These are phyloP conservation scores for Phlebiopsis flavidoalba DNA, from an alignment of 768 basidiomycete species.

Conservation along the genomic window DNA sequence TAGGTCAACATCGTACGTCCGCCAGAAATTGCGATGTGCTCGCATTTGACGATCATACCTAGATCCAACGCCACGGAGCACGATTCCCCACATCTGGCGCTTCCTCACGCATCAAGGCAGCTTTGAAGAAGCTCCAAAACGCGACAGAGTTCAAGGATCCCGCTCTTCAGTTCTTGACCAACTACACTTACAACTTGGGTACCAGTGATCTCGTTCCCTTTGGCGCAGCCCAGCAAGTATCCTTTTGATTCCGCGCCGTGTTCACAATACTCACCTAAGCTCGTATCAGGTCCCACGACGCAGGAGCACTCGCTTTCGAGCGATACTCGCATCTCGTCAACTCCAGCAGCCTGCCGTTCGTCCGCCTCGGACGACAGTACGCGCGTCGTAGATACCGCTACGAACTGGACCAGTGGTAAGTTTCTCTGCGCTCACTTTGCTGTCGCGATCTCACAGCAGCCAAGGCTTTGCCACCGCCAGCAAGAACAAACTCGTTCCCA, in stretches of 20 bases:
- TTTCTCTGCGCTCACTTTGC: background rate
- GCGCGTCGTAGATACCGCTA: constrained; percentile 63
- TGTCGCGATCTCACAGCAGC: background rate
- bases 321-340: constrained; percentile 51
- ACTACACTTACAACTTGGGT: constrained; percentile 57
- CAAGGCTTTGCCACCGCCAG: constrained; percentile 61
- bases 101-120: constrained; percentile 34
- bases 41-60: background rate
- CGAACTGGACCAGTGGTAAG: constrained; percentile 64
- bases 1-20: constrained; percentile 58
- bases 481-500: constrained; percentile 37
- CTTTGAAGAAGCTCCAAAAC: constrained; percentile 50
- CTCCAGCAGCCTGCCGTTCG: constrained; percentile 43
- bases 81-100: constrained; percentile 64
- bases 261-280: background rate
- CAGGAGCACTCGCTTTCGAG: constrained; percentile 46
- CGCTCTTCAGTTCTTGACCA: constrained; percentile 49
- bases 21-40: background rate
- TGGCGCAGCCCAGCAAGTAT: constrained; percentile 58
- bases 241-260: background rate
- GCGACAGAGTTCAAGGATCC: constrained; percentile 41
- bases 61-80: constrained; percentile 82
- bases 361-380: constrained; percentile 44
- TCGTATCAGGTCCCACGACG: constrained; percentile 37
- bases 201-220: constrained; percentile 56